These are phyloP conservation scores for Trichoderma simmonsii DNA, from an alignment of 2,329 filamentous ascomycete species.

Conservation along the genomic window DNA sequence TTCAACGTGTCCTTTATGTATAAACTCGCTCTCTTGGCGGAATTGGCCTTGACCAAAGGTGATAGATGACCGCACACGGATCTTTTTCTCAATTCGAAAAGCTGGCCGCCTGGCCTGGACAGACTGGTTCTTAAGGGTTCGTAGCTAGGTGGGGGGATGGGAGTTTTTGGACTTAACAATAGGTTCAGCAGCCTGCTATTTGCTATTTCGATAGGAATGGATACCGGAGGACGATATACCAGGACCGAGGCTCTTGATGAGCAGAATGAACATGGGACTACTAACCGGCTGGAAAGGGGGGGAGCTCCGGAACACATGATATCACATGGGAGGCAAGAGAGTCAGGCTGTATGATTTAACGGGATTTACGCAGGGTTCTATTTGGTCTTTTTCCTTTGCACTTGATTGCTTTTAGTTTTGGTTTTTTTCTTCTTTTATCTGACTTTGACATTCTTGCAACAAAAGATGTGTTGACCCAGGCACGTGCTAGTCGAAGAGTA, in stretches of 20 bases:
- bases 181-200: slow-evolving; percentile 16
- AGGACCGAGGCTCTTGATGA: slow-evolving; percentile 8
- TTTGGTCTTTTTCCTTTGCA: slow-evolving; percentile 4
- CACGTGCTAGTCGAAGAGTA: slow-evolving; percentile 1
- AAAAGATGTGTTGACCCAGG: neutral
- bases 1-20: neutral
- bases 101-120: neutral
- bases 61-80: slow-evolving; percentile 31
- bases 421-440: neutral
- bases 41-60: slow-evolving; percentile 36
- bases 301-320: slow-evolving; percentile 6
- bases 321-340: slow-evolving; percentile 13
- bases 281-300: neutral
- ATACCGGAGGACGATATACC: neutral
- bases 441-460: neutral
- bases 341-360: slow-evolving; percentile 24
- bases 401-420: neutral
- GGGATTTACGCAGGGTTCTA: slow-evolving; percentile 18
- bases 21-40: slow-evolving; percentile 24
- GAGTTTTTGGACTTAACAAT: neutral
- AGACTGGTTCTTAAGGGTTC: neutral
- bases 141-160: neutral
- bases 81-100: neutral
- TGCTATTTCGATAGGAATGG: slow-evolving; percentile 10
- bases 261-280: neutral